phyloP scores from a whole-genome alignment of 2,329 filamentous ascomycete genomes.

The Fusarium decemcellulare region DNA sequence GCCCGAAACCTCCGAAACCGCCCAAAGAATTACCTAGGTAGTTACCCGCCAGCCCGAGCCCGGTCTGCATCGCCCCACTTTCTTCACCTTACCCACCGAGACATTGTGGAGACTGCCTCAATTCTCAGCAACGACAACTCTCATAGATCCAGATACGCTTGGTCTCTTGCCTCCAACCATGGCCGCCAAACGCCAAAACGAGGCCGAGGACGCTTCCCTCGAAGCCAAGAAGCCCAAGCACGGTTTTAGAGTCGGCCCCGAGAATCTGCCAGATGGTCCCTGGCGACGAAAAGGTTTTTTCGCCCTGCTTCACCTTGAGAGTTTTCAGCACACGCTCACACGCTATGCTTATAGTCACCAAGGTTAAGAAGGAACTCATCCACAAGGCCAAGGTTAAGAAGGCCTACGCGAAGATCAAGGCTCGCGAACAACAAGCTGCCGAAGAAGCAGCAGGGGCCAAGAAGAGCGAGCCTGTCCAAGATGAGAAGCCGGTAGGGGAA shows the following conservation, averaged over 20 bases:
- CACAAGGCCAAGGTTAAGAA: constrained; percentile 95
- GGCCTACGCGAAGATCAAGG: constrained; percentile 89
- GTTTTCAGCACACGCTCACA: constrained; percentile 42
- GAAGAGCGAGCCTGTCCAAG: constrained; percentile 24
- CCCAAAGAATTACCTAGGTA: not conserved
- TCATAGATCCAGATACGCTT: constrained; percentile 34
- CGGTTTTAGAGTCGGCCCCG: constrained; percentile 89
- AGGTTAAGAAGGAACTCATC: constrained; percentile 91
- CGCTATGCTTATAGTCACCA: constrained; percentile 71
- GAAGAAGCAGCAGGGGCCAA: constrained; percentile 39
- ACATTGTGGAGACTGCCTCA: constrained; percentile 28
- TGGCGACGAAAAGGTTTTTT: constrained; percentile 81
- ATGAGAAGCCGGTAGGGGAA: constrained; percentile 27
- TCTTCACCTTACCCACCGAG: constrained; percentile 28
- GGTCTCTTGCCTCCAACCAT: constrained; percentile 36
- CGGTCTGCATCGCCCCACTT: constrained; percentile 26
- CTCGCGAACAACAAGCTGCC: constrained; percentile 52
- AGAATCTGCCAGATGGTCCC: constrained; percentile 90
- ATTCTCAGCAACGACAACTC: constrained; percentile 41
- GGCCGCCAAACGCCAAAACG: constrained; percentile 51
- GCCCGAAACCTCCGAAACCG: constrained; percentile 27
- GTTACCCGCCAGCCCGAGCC: constrained; percentile 6
- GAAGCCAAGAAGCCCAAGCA: constrained; percentile 70
- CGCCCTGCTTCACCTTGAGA: constrained; percentile 18
- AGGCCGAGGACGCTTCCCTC: constrained; percentile 49